A percentile compares a stretch with the other conserved stretches of the same genome.
Conservation (phyloP, 2,329 filamentous ascomycete species). For the Lachnellula suecica region DNA sequence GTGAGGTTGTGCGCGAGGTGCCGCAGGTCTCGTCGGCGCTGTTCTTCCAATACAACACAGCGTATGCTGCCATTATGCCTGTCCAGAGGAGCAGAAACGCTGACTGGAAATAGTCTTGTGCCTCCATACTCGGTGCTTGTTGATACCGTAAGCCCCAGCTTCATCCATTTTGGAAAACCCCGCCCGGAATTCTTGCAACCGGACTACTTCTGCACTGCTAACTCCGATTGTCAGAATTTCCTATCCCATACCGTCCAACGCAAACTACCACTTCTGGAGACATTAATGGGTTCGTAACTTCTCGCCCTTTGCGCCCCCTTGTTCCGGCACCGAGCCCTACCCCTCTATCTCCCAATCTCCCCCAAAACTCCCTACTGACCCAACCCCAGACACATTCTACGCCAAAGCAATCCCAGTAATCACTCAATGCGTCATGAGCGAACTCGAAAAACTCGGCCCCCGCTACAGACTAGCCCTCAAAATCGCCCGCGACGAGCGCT, state of each 20-base stretch:
- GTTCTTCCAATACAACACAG: conserved; percentile 88
- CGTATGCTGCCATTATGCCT: too few species aligned
- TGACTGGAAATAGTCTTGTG: too few species aligned
- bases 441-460: conserved; percentile 84
- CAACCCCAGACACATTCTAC: too few species aligned
- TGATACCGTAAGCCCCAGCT: conserved; percentile 50
- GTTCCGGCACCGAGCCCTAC: too few species aligned
- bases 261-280: conserved; percentile 83
- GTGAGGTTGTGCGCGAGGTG: conserved; percentile 72
- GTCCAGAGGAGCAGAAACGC: too few species aligned
- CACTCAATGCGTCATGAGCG: conserved; percentile 78
- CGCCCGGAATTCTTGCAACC: too few species aligned
- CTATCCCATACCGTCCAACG: conserved; percentile 86
- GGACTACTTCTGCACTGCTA: too few species aligned
- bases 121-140: conserved; percentile 75
- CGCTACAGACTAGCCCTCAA: conserved; percentile 85
- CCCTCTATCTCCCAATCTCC: too few species aligned
- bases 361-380: too few species aligned
- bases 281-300: conserved; percentile 91
- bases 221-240: conserved; percentile 73
- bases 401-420: conserved; percentile 88
- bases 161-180: too few species aligned
- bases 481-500: conserved; percentile 89
- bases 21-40: conserved; percentile 79
- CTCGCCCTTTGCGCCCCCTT: too few species aligned